Percentiles rank a stretch among this genome's conserved stretches.
Evolutionary conservation across 2,329 filamentous ascomycete genomes (phyloP).

Genomic region (Exserohilum rostratum): DNA sequence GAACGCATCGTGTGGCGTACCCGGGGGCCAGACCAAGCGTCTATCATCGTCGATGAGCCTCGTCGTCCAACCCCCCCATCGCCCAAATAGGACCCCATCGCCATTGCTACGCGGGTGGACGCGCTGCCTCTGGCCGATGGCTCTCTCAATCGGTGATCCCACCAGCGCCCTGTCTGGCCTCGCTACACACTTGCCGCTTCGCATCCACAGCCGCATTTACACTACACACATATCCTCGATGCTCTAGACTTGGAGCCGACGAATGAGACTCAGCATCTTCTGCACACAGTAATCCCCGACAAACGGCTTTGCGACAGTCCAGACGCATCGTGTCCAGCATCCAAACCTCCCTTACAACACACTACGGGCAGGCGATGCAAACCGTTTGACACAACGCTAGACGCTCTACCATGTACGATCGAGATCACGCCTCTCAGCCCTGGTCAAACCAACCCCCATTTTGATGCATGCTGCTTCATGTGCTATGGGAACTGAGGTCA

Average conservation of each 20-base stretch:
- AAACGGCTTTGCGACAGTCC: not conserved
- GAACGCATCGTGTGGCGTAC: conserved; percentile 7
- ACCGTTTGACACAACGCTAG: conserved; percentile 8
- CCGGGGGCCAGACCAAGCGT: conserved; percentile 13
- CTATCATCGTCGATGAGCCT: conserved; percentile 26
- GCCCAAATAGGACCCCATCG: conserved; percentile 11
- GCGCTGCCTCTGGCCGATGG: conserved; percentile 4
- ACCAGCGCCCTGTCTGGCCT: not conserved
- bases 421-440: conserved; percentile 11
- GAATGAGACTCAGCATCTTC: not conserved
- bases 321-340: not conserved
- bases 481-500: conserved; percentile 6
- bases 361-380: conserved; percentile 10
- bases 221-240: not conserved
- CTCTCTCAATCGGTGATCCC: conserved; percentile 16
- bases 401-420: conserved; percentile 2
- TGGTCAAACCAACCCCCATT: not conserved
- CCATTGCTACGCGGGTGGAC: conserved; percentile 1
- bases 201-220: not conserved
- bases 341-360: not conserved
- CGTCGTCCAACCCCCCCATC: conserved; percentile 6
- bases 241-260: not conserved
- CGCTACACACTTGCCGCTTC: not conserved
- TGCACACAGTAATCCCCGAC: not conserved
- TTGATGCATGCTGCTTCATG: not conserved